Percentiles rank a stretch among this genome's conserved stretches.
Evolutionary conservation across 768 basidiomycete species (phyloP).

Genomic region (Panus rudis): DNA sequence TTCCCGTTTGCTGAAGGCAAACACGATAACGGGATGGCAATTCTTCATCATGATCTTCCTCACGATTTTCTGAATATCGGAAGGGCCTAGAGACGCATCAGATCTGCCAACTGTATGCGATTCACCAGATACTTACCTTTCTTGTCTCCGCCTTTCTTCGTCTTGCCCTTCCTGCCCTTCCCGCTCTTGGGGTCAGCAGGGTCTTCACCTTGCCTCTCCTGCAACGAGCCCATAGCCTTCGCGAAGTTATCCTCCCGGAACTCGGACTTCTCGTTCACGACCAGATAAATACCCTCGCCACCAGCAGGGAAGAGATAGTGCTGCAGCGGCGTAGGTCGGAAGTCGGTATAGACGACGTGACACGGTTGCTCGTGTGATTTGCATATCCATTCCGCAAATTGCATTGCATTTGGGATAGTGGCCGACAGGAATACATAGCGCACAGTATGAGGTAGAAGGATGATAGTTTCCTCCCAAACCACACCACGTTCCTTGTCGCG

Average conservation of each 20-base stretch:
- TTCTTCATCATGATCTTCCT: conserved; percentile 98
- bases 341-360: conserved; percentile 99
- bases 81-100: no score
- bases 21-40: conserved; percentile 97
- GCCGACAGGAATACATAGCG: conserved; percentile 98
- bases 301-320: conserved; percentile 98
- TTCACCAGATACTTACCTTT: no score
- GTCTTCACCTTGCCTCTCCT: conserved; percentile 80
- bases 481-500: conserved; percentile 98
- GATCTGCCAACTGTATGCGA: no score
- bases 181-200: conserved; percentile 83
- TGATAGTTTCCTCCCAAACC: conserved; percentile 99
- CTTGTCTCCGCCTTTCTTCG: conserved; percentile 86
- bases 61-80: conserved; percentile 96
- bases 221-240: conserved; percentile 94
- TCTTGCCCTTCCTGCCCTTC: conserved; percentile 86
- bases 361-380: conserved; percentile 96
- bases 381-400: conserved; percentile 99
- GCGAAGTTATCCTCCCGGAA: conserved; percentile 97
- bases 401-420: conserved; percentile 98
- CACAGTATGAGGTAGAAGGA: conserved; percentile 91
- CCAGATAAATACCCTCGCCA: conserved; percentile 93
- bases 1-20: conserved; percentile 97
- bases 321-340: conserved; percentile 94
- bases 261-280: conserved; percentile 97